Evolutionary conservation across 2,329 filamentous ascomycete genomes (phyloP).

Genomic region (Sporothrix pallida): DNA sequence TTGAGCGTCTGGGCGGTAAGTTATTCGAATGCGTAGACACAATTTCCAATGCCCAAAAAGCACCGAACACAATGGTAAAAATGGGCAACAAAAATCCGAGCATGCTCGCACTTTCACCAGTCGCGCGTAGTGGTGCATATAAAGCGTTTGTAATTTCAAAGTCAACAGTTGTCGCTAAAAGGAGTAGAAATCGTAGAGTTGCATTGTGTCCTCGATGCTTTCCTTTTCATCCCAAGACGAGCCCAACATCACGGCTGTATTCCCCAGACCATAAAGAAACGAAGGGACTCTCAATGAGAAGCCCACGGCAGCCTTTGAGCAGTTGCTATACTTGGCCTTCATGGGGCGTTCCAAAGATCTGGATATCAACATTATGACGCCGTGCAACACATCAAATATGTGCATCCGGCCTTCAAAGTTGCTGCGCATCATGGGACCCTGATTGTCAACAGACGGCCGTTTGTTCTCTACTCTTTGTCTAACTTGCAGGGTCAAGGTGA

Average conservation of each 20-base stretch:
- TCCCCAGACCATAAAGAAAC: too few species aligned
- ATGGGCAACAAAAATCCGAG: too few species aligned
- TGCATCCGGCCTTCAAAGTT: background rate
- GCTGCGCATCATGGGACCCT: background rate
- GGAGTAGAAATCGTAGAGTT: background rate
- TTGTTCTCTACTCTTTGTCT: background rate
- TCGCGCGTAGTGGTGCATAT: too few species aligned
- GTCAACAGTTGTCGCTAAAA: background rate
- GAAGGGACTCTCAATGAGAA: too few species aligned
- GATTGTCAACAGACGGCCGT: background rate
- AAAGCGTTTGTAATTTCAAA: conserved; percentile 3
- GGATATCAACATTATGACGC: conserved; percentile 1
- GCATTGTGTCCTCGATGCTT: background rate
- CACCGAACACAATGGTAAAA: too few species aligned
- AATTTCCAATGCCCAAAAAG: too few species aligned
- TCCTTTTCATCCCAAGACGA: background rate
- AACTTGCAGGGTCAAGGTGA: background rate
- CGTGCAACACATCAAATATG: background rate
- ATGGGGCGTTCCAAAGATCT: too few species aligned
- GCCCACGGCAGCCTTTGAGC: too few species aligned
- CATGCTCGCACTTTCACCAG: too few species aligned
- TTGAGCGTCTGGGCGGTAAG: too few species aligned
- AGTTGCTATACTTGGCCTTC: too few species aligned
- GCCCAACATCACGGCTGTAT: background rate
- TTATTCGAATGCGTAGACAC: too few species aligned